Conservation (phyloP, 805 yeast genomes). For the Candida orba region DNA sequence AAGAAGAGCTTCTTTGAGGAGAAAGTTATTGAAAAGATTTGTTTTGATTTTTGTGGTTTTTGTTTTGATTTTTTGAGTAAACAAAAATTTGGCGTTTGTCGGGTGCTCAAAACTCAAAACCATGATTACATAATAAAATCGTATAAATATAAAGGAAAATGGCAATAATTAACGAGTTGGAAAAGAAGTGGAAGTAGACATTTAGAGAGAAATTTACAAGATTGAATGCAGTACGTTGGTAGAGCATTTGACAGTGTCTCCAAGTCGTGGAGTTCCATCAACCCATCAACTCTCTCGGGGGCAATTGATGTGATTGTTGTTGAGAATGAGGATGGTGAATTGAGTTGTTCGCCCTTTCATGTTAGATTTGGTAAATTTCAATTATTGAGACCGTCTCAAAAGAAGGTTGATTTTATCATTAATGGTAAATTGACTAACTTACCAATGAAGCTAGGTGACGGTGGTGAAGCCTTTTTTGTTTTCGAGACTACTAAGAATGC, state of each 20-base stretch:
- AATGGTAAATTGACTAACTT: slow-evolving; percentile 75
- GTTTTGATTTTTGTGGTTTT: background rate
- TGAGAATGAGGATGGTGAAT: slow-evolving; percentile 72
- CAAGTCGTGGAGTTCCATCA: slow-evolving; percentile 93
- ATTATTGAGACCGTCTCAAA: slow-evolving; percentile 87
- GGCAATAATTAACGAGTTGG: background rate
- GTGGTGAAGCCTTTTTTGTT: slow-evolving; percentile 96
- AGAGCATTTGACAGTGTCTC: slow-evolving; percentile 92
- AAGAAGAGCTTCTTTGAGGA: background rate
- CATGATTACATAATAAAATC: too few relatives aligned
- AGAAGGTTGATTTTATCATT: slow-evolving; percentile 82
- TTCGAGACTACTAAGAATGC: slow-evolving; percentile 67
- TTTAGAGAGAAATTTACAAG: background rate
- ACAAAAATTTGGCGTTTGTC: background rate
- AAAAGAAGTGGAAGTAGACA: background rate
- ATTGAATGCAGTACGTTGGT: slow-evolving; percentile 87
- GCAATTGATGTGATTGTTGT: slow-evolving; percentile 96
- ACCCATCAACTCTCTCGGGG: slow-evolving; percentile 93
- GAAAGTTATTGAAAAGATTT: background rate
- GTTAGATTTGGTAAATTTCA: slow-evolving; percentile 94
- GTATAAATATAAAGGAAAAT: background rate
- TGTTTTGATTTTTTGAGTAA: background rate
- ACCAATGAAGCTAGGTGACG: slow-evolving; percentile 96
- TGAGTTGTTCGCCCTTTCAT: slow-evolving; percentile 93
- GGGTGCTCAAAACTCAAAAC: too few relatives aligned